Evolutionary conservation across 2,329 filamentous ascomycete genomes (phyloP).

Genomic region (Colletotrichum endophyticum): DNA sequence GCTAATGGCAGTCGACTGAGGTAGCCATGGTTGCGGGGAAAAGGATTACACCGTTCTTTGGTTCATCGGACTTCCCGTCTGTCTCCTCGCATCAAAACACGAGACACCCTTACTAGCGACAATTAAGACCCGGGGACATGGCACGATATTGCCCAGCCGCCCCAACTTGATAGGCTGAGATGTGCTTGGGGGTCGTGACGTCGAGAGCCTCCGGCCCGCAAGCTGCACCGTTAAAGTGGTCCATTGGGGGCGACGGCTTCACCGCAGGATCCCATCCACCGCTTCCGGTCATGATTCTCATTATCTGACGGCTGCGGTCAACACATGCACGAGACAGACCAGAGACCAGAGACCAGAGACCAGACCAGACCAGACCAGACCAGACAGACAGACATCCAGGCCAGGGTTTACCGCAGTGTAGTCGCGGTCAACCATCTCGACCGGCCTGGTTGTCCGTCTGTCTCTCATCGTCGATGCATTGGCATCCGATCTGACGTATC

Average conservation of each 20-base stretch:
- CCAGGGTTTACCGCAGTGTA: background rate
- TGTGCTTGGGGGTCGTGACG: background rate
- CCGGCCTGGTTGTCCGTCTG: background rate
- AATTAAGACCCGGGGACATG: slow-evolving; percentile 6
- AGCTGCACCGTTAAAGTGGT: background rate
- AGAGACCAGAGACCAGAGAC: background rate
- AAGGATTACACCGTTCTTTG: background rate
- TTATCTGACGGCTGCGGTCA: background rate
- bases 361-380: background rate
- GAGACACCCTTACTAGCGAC: background rate
- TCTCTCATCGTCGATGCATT: background rate
- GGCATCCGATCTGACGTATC: background rate
- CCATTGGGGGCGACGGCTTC: background rate
- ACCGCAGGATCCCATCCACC: background rate
- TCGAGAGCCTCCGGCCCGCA: background rate
- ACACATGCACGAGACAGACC: background rate
- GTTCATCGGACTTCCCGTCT: slow-evolving; percentile 9
- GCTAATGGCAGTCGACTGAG: background rate
- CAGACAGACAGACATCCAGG: background rate
- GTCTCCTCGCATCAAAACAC: background rate
- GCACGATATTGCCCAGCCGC: background rate
- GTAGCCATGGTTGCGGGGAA: slow-evolving; percentile 7
- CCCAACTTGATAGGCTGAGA: background rate
- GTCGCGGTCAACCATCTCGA: background rate
- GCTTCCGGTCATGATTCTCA: background rate